Conservation (phyloP, 768 basidiomycete species). For the Mrakia gelida region DNA sequence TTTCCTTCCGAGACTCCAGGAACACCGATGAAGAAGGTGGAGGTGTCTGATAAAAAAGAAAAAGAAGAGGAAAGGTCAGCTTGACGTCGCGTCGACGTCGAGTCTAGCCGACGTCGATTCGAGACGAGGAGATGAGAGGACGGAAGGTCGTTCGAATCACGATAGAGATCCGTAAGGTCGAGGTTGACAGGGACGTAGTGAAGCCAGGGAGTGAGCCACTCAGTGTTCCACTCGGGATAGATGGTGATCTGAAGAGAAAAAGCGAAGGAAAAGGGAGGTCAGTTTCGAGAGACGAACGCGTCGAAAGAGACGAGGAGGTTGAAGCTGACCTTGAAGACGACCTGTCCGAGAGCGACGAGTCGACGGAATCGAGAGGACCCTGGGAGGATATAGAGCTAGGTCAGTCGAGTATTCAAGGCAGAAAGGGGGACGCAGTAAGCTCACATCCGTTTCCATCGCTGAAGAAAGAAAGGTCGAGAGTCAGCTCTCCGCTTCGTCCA, state of each 20-base stretch:
- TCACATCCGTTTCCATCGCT: slow-evolving; percentile 6
- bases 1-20: background rate
- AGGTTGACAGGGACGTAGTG: slow-evolving; percentile 42
- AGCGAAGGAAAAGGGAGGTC: background rate
- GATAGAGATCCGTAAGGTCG: slow-evolving; percentile 29
- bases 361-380: slow-evolving; percentile 22
- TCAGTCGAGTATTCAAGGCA: background rate
- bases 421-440: too few relatives aligned
- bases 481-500: background rate
- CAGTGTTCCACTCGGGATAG: slow-evolving; percentile 43
- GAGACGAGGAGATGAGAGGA: too few relatives aligned
- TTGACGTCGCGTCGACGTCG: too few relatives aligned
- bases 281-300: background rate
- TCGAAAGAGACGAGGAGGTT: background rate
- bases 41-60: too few relatives aligned
- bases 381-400: background rate
- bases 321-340: slow-evolving; percentile 21
- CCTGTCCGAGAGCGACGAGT: background rate
- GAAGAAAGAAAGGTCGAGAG: background rate
- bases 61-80: background rate
- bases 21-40: background rate
- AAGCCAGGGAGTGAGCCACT: slow-evolving; percentile 43
- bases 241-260: slow-evolving; percentile 35
- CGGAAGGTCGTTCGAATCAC: background rate
- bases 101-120: too few relatives aligned